phyloP scores from a whole-genome alignment of 169 alveolate genomes.

The Amoebophrya sp. region DNA sequence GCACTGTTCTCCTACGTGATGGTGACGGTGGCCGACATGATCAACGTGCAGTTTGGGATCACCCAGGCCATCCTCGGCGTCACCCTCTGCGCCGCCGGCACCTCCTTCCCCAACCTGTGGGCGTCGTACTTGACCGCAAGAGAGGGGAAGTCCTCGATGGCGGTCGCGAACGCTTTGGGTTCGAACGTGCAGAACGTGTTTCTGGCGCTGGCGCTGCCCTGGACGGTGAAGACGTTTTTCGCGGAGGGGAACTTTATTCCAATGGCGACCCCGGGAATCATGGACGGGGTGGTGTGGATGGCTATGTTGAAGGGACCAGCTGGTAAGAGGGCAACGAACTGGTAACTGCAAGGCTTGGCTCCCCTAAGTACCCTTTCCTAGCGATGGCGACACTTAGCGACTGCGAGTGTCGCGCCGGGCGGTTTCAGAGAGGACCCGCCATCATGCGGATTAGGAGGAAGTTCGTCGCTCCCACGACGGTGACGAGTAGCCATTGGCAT shows the following conservation, averaged over 20 bases:
- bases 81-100: conserved; percentile 18
- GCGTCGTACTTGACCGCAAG: conserved; percentile 7
- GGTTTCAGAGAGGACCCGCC: too few species aligned
- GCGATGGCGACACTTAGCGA: too few species aligned
- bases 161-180: conserved; percentile 16
- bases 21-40: neutral
- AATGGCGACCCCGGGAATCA: conserved; percentile 2
- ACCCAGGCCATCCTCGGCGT: conserved; percentile 11
- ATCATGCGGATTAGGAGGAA: too few species aligned
- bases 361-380: too few species aligned
- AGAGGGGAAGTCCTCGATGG: conserved; percentile 10
- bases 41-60: neutral
- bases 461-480: too few species aligned
- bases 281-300: conserved; percentile 7
- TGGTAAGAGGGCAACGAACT: too few species aligned
- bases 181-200: conserved; percentile 19
- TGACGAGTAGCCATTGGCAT: too few species aligned
- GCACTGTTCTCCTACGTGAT: conserved; percentile 14
- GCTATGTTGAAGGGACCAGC: too few species aligned
- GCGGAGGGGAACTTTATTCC: neutral
- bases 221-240: conserved; percentile 4
- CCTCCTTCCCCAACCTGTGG: conserved; percentile 13
- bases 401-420: too few species aligned
- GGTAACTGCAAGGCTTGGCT: too few species aligned
- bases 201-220: conserved; percentile 15